These are phyloP conservation scores for Suhomyces guaymorum DNA, from an alignment of 1,139 yeast genomes.

Conservation along the genomic window DNA sequence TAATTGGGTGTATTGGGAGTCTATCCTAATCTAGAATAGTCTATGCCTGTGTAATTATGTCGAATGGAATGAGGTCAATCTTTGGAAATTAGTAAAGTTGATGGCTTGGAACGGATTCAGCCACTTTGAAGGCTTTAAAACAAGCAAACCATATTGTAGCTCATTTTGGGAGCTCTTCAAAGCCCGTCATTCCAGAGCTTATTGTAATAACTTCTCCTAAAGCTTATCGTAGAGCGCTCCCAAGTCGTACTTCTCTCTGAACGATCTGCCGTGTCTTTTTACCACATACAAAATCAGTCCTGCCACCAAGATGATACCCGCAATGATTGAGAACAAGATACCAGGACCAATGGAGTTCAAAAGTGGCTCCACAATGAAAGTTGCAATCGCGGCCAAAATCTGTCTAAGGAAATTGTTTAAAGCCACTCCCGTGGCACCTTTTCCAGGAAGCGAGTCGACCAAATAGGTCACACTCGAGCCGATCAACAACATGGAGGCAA, in stretches of 20 bases:
- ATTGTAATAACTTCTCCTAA: conserved; percentile 3
- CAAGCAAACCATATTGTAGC: too few species aligned
- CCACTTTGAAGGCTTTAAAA: too few species aligned
- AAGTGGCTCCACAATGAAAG: conserved; percentile 73
- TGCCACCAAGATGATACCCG: conserved; percentile 54
- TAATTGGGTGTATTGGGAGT: too few species aligned
- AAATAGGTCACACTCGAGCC: conserved; percentile 80
- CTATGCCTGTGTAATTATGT: too few species aligned
- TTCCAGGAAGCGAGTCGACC: conserved; percentile 83
- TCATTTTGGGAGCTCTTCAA: too few species aligned
- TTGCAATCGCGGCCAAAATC: conserved; percentile 72
- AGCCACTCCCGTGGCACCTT: conserved; percentile 89
- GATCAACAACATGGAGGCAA: conserved; percentile 80
- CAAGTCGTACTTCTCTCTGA: conserved; percentile 68
- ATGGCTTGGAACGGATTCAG: too few species aligned
- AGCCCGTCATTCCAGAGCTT: too few species aligned
- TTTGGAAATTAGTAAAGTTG: too few species aligned
- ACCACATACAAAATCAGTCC: conserved; percentile 48
- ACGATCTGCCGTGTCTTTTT: conserved; percentile 58
- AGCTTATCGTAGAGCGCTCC: conserved; percentile 54
- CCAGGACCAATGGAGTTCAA: conserved; percentile 67
- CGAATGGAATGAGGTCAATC: too few species aligned
- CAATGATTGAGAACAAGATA: conserved; percentile 64
- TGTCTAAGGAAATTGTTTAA: conserved; percentile 74
- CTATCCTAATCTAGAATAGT: too few species aligned